These are phyloP conservation scores for Saturnispora zaruensis DNA, from an alignment of 805 yeast species.

Conservation along the genomic window DNA sequence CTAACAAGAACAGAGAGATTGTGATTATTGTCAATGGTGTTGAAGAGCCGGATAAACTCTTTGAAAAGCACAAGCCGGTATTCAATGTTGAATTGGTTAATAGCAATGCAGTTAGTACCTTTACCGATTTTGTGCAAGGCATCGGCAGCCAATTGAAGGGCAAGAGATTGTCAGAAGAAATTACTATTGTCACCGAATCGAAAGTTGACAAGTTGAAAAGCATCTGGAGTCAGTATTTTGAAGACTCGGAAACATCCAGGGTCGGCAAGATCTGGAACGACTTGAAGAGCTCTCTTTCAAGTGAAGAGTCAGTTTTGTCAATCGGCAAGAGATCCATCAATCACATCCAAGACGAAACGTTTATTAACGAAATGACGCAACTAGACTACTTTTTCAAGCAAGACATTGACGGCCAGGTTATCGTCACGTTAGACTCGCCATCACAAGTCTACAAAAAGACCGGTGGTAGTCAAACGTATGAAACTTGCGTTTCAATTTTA, in stretches of 20 bases:
- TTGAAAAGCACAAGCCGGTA: slow-evolving; percentile 18
- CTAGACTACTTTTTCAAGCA: slow-evolving; percentile 32
- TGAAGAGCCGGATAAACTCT: slow-evolving; percentile 28
- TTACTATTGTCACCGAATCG: slow-evolving; percentile 17
- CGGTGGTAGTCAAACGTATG: slow-evolving; percentile 37
- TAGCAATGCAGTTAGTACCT: slow-evolving; percentile 15
- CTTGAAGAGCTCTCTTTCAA: slow-evolving; percentile 21
- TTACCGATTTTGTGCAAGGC: slow-evolving; percentile 18
- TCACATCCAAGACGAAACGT: slow-evolving; percentile 37
- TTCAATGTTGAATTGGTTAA: slow-evolving; percentile 18
- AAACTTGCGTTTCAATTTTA: slow-evolving; percentile 31
- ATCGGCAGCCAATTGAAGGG: slow-evolving; percentile 11
- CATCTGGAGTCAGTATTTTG: slow-evolving; percentile 24
- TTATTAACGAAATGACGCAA: slow-evolving; percentile 42
- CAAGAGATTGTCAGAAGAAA: slow-evolving; percentile 22
- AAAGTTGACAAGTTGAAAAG: slow-evolving; percentile 9
- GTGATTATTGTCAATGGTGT: slow-evolving; percentile 37
- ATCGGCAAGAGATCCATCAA: slow-evolving; percentile 22
- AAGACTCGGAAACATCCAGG: slow-evolving; percentile 24
- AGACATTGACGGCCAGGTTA: slow-evolving; percentile 21
- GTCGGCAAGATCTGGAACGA: slow-evolving; percentile 32
- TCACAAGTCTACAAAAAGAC: slow-evolving; percentile 34
- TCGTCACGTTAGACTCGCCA: slow-evolving; percentile 37
- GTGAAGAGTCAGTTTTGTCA: slow-evolving; percentile 3
- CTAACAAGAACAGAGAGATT: slow-evolving; percentile 15